A percentile compares a stretch with the other conserved stretches of the same genome.
Conservation (phyloP, 2,329 filamentous ascomycete species). For the Trichoderma guizhouense region DNA sequence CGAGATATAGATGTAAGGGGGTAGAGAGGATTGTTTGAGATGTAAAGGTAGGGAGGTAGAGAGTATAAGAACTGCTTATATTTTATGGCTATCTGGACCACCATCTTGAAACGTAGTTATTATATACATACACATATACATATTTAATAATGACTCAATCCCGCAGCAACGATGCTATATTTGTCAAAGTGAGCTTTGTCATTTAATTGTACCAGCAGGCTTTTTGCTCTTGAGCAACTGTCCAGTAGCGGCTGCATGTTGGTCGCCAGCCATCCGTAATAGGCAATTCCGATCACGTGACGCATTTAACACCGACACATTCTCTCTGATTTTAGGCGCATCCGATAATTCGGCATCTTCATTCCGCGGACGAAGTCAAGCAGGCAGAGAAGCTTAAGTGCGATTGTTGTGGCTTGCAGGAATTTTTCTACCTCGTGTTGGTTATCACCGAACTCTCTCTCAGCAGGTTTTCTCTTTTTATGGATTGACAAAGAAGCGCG, state of each 20-base stretch:
- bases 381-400: background rate
- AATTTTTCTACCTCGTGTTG: background rate
- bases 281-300: background rate
- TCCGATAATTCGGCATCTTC: background rate
- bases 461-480: background rate
- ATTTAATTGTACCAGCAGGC: no score
- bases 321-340: background rate
- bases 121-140: background rate
- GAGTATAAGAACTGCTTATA: background rate
- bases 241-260: background rate
- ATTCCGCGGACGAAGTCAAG: background rate
- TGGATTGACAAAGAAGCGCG: background rate
- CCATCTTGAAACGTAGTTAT: background rate
- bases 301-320: background rate
- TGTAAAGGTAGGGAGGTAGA: background rate
- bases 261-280: background rate
- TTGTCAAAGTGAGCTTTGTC: background rate
- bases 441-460: background rate
- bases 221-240: background rate
- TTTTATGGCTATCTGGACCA: background rate
- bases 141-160: background rate
- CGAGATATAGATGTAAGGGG: background rate
- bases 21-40: background rate
- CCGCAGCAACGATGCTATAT: background rate
- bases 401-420: background rate